Evolutionary conservation across 2,329 filamentous ascomycete species (phyloP).

Genomic region (Allantophomopsis lycopodina): DNA sequence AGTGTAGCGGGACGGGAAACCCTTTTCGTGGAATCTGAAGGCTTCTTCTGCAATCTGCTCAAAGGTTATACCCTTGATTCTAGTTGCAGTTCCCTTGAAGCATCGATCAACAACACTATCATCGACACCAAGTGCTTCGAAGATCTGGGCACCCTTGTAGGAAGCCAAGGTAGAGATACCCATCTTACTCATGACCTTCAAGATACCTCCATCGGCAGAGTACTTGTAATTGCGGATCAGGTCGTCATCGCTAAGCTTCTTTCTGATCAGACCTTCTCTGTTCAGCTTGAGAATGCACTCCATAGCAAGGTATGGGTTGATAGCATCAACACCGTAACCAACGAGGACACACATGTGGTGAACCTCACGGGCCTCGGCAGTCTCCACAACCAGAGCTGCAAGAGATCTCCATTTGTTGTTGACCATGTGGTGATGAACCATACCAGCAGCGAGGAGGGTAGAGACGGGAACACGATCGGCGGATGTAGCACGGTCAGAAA

Average conservation of each 20-base stretch:
- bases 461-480: constrained; percentile 76
- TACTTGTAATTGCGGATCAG: constrained; percentile 95
- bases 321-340: constrained; percentile 85
- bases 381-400: constrained; percentile 78
- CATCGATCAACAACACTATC: constrained; percentile 86
- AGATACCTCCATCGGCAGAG: constrained; percentile 87
- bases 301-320: constrained; percentile 90
- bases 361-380: constrained; percentile 89
- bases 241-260: constrained; percentile 68
- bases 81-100: constrained; percentile 87
- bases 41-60: constrained; percentile 88
- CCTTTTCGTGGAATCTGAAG: constrained; percentile 88
- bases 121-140: constrained; percentile 88
- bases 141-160: constrained; percentile 97
- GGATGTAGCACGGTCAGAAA: constrained; percentile 80
- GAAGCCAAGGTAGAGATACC: constrained; percentile 92
- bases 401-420: constrained; percentile 92
- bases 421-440: constrained; percentile 91
- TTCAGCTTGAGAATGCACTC: constrained; percentile 97
- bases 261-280: constrained; percentile 82
- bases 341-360: constrained; percentile 98
- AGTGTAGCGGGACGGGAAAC: constrained; percentile 72
- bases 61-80: constrained; percentile 89
- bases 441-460: constrained; percentile 73
- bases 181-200: constrained; percentile 99